phyloP scores from a whole-genome alignment of 2,329 filamentous ascomycete species.

The Aspergillus arachidicola region DNA sequence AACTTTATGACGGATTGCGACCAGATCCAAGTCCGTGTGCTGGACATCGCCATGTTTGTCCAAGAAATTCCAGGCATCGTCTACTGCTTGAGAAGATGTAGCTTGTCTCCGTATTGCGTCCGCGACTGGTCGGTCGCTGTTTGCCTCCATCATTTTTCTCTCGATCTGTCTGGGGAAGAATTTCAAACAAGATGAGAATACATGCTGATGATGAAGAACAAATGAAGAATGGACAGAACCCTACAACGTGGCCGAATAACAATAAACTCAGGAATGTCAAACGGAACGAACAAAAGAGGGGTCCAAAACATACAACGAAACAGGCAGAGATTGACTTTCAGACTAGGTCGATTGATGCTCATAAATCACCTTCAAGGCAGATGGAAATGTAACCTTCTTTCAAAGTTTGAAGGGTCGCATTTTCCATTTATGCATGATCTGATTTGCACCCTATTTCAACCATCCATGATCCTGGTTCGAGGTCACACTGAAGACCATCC shows the following conservation, averaged over 20 bases:
- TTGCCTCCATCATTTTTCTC: background rate
- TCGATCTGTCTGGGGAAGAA: background rate
- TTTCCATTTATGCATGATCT: background rate
- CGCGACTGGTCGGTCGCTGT: background rate
- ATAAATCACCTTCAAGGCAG: background rate
- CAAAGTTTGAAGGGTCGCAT: background rate
- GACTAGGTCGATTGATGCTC: background rate
- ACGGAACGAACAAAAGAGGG: background rate
- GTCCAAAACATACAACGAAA: background rate
- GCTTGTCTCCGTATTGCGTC: background rate
- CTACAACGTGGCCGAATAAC: background rate
- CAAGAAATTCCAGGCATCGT: background rate
- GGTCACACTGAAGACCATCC: background rate
- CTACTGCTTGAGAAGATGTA: background rate
- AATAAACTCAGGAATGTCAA: background rate
- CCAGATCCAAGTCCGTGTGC: background rate
- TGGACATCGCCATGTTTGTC: background rate
- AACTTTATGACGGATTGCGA: slow-evolving; percentile 26
- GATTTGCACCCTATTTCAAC: background rate
- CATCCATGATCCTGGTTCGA: background rate
- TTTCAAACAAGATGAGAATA: background rate
- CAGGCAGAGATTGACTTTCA: background rate
- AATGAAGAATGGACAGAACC: background rate
- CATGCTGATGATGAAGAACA: background rate
- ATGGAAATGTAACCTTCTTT: background rate